Evolutionary conservation across 495 filamentous ascomycete genomes (phyloP), one percentile per base, ranked within the genome.

Genomic region (Podospora pseudocomata): DNA sequence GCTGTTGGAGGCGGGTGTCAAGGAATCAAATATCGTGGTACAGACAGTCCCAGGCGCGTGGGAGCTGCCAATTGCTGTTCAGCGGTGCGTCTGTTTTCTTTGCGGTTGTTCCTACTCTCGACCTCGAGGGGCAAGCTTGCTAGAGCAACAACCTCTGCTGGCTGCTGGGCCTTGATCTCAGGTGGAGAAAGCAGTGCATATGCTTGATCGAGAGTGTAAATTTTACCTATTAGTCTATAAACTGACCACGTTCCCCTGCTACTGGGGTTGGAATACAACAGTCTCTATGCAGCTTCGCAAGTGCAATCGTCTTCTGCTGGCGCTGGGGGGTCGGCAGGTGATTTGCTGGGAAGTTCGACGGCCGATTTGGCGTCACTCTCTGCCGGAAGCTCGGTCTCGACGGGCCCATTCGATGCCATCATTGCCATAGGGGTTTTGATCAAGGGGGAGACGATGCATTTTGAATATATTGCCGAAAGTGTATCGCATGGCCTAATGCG

Each of bases 401-500:
- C 80, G 65, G 83, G 85, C 19, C 88, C 92, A 9, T 97, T 97
- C 76, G 93, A 97, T 76, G 94, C 96, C 53, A 86, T 98, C 61
- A 92, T 99, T 68, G 93, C 95, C 65, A 93, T 99, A 71, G 95
- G 95, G 60, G 94, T 96, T 55, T 86, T 99, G 30, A 97, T 99
- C 78, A 99, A 99, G 82, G 95, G 95, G 71, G 91, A 96, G 76
- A 99, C 95, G 19, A 97, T 96, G 91, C 95, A 99, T 77, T 98
- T 98, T 73, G 94, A 99, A 79, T 97, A 97, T 77, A 97, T 97
- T 68, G 84, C 94, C n/a, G 93, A 96, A 68, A 89, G 91, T 53
- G 92, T 94, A 23, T 91, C 88, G 20, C 91, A 95, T 55, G 95
- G 93, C 11, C 82, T 99, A 70, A 99, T 99, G 95, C 89, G 91